Evolutionary conservation across 768 basidiomycete species (phyloP).

Genomic region (Naganishia antarctica): DNA sequence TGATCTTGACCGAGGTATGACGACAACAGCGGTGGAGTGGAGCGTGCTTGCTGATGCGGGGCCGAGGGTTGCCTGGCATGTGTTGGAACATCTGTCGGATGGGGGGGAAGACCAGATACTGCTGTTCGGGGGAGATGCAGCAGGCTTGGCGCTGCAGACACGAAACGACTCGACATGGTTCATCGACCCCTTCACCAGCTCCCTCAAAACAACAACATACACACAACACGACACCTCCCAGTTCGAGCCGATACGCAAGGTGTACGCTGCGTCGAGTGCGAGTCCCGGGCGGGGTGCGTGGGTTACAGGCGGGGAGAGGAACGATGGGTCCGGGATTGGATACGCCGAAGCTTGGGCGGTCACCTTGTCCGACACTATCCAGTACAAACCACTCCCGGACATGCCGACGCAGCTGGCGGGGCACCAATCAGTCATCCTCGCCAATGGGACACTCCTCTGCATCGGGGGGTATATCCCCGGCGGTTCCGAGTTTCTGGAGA

Average conservation of each 20-base stretch:
- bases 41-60: background rate
- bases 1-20: slow-evolving; percentile 53
- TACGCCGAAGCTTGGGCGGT: slow-evolving; percentile 67
- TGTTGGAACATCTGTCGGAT: background rate
- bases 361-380: slow-evolving; percentile 40
- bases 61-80: background rate
- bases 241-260: slow-evolving; percentile 67
- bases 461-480: slow-evolving; percentile 62
- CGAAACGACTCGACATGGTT: slow-evolving; percentile 62
- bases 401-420: slow-evolving; percentile 67
- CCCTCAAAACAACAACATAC: slow-evolving; percentile 49
- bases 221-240: slow-evolving; percentile 57
- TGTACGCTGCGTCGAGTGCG: slow-evolving; percentile 61
- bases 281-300: slow-evolving; percentile 56
- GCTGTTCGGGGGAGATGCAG: slow-evolving; percentile 72
- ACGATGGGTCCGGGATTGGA: slow-evolving; percentile 67
- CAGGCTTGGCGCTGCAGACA: slow-evolving; percentile 55
- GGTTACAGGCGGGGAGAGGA: slow-evolving; percentile 72
- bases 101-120: slow-evolving; percentile 50
- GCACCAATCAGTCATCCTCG: slow-evolving; percentile 65
- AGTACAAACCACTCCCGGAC: slow-evolving; percentile 59
- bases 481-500: slow-evolving; percentile 53
- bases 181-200: slow-evolving; percentile 42
- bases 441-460: slow-evolving; percentile 65
- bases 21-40: background rate